These are phyloP conservation scores for Gamarada debralockiae DNA, from an alignment of 495 filamentous ascomycete genomes.

Conservation along the genomic window DNA sequence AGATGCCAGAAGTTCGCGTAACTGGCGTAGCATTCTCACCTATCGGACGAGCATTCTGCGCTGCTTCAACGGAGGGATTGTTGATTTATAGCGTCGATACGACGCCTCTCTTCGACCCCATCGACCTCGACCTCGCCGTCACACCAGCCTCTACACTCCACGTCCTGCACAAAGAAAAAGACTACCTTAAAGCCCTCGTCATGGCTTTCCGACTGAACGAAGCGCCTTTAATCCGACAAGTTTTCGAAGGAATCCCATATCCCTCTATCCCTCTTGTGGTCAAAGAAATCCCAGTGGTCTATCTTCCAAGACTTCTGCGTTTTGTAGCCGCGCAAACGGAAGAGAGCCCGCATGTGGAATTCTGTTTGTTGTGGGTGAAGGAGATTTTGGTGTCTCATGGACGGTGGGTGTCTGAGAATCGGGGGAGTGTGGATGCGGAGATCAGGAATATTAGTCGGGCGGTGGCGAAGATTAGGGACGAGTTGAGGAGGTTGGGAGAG, in stretches of 20 bases:
- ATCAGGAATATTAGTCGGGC: slow-evolving; percentile 74
- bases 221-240: slow-evolving; percentile 65
- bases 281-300: slow-evolving; percentile 76
- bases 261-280: slow-evolving; percentile 75
- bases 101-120: slow-evolving; percentile 82
- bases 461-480: slow-evolving; percentile 70
- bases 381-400: slow-evolving; percentile 80
- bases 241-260: slow-evolving; percentile 80
- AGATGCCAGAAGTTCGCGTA: slow-evolving; percentile 80
- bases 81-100: slow-evolving; percentile 88
- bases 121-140: slow-evolving; percentile 89
- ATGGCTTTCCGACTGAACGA: slow-evolving; percentile 97
- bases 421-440: slow-evolving; percentile 72
- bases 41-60: slow-evolving; percentile 85
- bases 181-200: slow-evolving; percentile 86
- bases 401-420: slow-evolving; percentile 73
- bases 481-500: slow-evolving; percentile 71
- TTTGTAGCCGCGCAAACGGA: slow-evolving; percentile 87
- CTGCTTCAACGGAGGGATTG: slow-evolving; percentile 89
- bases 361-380: slow-evolving; percentile 89
- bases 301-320: slow-evolving; percentile 73
- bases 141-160: slow-evolving; percentile 78
- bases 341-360: slow-evolving; percentile 87
- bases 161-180: slow-evolving; percentile 66
- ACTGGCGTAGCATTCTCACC: slow-evolving; percentile 82